Conservation (phyloP, 371 early-diverging fungal genomes). For the Syncephalastrum sp. region DNA sequence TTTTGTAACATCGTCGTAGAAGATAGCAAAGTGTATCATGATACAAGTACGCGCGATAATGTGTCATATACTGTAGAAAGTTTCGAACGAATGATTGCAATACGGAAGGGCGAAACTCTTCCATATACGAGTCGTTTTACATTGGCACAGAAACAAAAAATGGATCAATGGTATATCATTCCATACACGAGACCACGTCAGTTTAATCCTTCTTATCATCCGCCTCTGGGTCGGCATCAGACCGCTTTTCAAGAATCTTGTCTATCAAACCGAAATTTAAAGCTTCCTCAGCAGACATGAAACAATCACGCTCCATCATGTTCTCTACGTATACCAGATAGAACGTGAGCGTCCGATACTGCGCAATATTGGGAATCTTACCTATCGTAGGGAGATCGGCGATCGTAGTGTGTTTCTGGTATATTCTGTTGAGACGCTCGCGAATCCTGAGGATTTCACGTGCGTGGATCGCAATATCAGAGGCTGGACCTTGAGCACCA, state of each 20-base stretch:
- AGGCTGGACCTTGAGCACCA: constrained; percentile 95
- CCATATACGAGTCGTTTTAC: too few species aligned
- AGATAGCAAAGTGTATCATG: too few species aligned
- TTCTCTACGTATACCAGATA: constrained; percentile 45
- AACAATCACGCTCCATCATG: constrained; percentile 93
- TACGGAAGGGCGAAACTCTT: too few species aligned
- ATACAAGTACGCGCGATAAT: too few species aligned
- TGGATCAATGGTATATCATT: too few species aligned
- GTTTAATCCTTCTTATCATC: neutral
- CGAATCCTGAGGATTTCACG: constrained; percentile 90
- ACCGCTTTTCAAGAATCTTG: constrained; percentile 70
- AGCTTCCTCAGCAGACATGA: constrained; percentile 93
- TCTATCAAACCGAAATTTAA: constrained; percentile 93
- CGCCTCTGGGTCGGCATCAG: neutral
- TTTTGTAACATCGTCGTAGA: too few species aligned
- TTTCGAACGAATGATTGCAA: too few species aligned
- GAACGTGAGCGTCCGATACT: neutral
- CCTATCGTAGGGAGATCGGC: constrained; percentile 82
- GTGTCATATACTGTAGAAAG: too few species aligned
- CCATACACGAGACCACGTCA: too few species aligned
- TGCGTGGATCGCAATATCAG: constrained; percentile 97
- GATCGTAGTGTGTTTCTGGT: constrained; percentile 82
- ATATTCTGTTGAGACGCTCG: constrained; percentile 85
- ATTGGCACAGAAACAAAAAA: too few species aligned
- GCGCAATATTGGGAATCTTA: constrained; percentile 21